phyloP scores from a whole-genome alignment of 768 basidiomycete species.

The Russula emetica region DNA sequence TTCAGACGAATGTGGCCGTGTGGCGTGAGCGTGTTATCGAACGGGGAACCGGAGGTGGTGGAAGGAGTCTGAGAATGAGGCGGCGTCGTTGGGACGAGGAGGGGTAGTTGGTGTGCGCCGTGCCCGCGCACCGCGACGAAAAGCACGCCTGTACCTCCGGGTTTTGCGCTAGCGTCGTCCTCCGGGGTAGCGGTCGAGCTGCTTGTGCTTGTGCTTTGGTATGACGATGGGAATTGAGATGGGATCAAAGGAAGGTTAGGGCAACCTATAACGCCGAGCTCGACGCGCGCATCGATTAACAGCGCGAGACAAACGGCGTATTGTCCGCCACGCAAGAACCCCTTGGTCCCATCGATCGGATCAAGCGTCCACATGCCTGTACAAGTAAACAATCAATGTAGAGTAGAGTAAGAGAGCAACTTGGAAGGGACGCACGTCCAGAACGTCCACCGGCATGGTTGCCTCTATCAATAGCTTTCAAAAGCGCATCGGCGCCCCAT shows the following conservation, averaged over 20 bases:
- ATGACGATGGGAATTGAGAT: slow-evolving; percentile 37
- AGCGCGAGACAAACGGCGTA: slow-evolving; percentile 59
- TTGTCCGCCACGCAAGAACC: slow-evolving; percentile 58
- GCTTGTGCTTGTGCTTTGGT: slow-evolving; percentile 38
- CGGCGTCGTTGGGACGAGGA: slow-evolving; percentile 41
- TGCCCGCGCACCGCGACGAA: slow-evolving; percentile 86
- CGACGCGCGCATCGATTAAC: slow-evolving; percentile 47
- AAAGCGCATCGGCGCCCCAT: slow-evolving; percentile 52
- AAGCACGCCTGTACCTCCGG: slow-evolving; percentile 56
- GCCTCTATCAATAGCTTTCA: slow-evolving; percentile 85
- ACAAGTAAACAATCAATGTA: too few species aligned
- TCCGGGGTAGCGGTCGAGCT: neutral
- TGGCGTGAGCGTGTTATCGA: neutral
- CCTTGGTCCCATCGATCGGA: slow-evolving; percentile 58
- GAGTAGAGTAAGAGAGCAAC: too few species aligned
- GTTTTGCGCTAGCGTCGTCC: neutral
- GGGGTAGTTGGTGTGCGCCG: slow-evolving; percentile 69
- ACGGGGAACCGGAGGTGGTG: slow-evolving; percentile 34
- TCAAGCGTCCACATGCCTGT: slow-evolving; percentile 44
- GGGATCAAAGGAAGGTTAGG: slow-evolving; percentile 66
- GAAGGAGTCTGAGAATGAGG: slow-evolving; percentile 36
- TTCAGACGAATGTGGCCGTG: slow-evolving; percentile 35
- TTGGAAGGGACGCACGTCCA: slow-evolving; percentile 70
- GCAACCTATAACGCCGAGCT: slow-evolving; percentile 64
- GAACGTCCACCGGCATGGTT: slow-evolving; percentile 62